phyloP scores from a whole-genome alignment of 2,329 filamentous ascomycete species.

The Diaporthe eres region DNA sequence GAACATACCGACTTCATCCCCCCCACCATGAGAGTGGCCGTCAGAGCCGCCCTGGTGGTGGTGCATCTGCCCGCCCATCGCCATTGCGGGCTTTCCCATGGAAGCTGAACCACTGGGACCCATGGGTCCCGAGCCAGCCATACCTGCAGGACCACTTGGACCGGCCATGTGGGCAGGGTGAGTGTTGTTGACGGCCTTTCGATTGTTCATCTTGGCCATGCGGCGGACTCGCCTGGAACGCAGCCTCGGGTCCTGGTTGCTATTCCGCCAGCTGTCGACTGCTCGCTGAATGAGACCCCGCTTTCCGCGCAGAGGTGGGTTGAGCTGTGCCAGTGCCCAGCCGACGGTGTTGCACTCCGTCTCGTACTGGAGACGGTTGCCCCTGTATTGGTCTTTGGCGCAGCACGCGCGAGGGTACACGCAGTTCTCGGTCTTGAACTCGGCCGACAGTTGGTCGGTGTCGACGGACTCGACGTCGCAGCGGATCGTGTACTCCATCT shows the following conservation, averaged over 20 bases:
- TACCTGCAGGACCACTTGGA: constrained; percentile 74
- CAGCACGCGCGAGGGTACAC: constrained; percentile 97
- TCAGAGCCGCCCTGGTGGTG: constrained; percentile 82
- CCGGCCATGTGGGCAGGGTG: constrained; percentile 68
- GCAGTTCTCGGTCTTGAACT: constrained; percentile 99
- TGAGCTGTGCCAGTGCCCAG: constrained; percentile 96
- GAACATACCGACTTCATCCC: constrained; percentile 98
- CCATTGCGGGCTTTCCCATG: constrained; percentile 77
- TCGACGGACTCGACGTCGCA: constrained; percentile 98
- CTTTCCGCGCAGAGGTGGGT: constrained; percentile 91
- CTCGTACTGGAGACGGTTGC: constrained; percentile 95
- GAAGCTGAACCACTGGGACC: constrained; percentile 64
- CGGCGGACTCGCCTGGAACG: constrained; percentile 92
- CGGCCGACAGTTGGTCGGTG: constrained; percentile 84
- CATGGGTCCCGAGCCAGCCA: constrained; percentile 76
- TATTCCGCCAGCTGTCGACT: constrained; percentile 99
- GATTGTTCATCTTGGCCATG: constrained; percentile 95
- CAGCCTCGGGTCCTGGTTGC: constrained; percentile 94
- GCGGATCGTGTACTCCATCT: constrained; percentile 99
- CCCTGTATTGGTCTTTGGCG: constrained; percentile 94
- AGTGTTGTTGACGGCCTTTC: constrained; percentile 77
- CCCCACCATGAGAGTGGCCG: constrained; percentile 75
- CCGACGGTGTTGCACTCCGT: constrained; percentile 99
- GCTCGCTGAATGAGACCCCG: constrained; percentile 95
- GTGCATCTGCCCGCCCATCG: constrained; percentile 78